Base-by-base conservation (phyloP, 257 asterid species). In the Misopates orontium region DNA sequence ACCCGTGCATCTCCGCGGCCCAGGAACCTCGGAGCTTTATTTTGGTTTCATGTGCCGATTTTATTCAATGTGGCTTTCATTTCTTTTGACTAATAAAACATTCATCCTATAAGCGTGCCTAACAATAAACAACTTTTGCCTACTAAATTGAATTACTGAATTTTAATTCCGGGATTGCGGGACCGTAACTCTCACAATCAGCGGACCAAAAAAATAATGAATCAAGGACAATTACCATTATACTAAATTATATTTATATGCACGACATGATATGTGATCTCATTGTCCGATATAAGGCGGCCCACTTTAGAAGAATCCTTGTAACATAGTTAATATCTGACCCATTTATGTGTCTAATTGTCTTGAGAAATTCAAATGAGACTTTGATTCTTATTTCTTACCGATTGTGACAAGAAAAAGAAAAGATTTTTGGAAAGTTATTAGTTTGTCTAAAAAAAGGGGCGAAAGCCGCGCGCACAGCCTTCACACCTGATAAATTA, bases 11-110 rank as follows among this genome's bases (percentile, higher is more conserved):
- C 42, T 36, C 42, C 11, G 11, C 56, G 13, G 18, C 57, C 74
- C 78, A 39, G 68, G 56, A 41, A 31, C 60, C 44, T 67, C 49
- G 78, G 78, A 73, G 28, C 69, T 44, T 67, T 45, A 32, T 16
- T 14, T 8, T 28, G 42, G 7, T 28, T n/a, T n/a, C n/a, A n/a
- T n/a, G n/a, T n/a, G n/a, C n/a, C n/a, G n/a, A n/a, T n/a, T n/a
- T n/a, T n/a, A n/a, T n/a, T n/a, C n/a, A n/a, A n/a, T n/a, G n/a
- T 28, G 36, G 36, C 36, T 28, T 28, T 28, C 36, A 28, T 28
- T 28, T 7, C n/a, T 18, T 40, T 60, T 39, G 63, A 51, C 69
- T 47, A 64, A 62, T 36, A 28, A 16, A 28, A 2, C 36, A 28
- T 2, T 28, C 7, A 28, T 28, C 3, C 7, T 28, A 28, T 28